Evolutionary conservation across 768 basidiomycete genomes (phyloP), one percentile per base, ranked within the genome.

Genomic region (Sarcomyxa edulis): DNA sequence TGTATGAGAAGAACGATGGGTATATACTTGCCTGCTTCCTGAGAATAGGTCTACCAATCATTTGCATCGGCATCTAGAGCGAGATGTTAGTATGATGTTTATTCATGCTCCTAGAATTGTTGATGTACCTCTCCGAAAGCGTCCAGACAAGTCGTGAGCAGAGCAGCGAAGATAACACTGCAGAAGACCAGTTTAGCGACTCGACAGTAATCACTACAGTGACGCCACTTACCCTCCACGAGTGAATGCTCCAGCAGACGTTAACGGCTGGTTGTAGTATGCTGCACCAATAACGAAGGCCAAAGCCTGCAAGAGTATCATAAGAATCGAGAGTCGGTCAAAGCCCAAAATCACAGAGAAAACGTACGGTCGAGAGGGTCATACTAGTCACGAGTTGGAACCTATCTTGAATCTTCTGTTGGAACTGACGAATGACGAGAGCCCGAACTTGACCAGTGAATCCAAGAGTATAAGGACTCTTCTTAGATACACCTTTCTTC

Each of bases 211-310:
- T 6, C 5, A 19, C 12, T 6, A 23, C 10, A 22, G 5, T 12
- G 28, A 16, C 2, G 3, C 9, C 25, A 42, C 58, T 31, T 41
- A 67, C 66, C 85, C 72, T 32, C 88, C 89, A 45, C 91, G 78
- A 18, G 90, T 91, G 62, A 96, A 96, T 0, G 83, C 87, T 22
- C 92, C 92, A 28, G 73, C 71, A 5, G 91, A 76, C 0, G 84
- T 81, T 10, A 71, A 51, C 2, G 88, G 85, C 34, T 84, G 71
- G 33, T 83, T 76, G 51, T 80, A 77, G 65, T 78, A 95, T 6
- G 82, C 76, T 6, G 72, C 79, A 24, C 90, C 90, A 48, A 86
- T 66, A 28, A 87, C 71, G 32, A 87, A 50, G n/a, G 79, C 71
- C 20, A 82, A 56, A 25, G 64, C 50, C 76, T 78, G 38, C 4